Conservation (phyloP, 2,329 filamentous ascomycete species). For the Pseudogymnoascus sp. region DNA sequence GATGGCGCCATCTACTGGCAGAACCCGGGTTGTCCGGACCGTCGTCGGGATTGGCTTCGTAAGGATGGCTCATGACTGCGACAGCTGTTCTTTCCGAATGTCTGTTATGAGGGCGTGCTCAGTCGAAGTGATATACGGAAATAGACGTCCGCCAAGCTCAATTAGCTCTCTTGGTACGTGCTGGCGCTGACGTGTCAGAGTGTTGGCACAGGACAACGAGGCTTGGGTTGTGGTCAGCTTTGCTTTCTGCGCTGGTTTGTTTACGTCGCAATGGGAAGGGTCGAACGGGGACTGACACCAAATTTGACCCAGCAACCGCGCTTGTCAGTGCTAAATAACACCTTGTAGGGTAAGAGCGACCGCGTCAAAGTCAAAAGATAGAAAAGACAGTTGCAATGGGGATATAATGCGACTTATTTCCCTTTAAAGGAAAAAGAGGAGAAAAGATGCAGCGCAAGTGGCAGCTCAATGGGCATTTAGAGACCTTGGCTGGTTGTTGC, state of each 20-base stretch:
- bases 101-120: constrained; percentile 15
- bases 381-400: not conserved
- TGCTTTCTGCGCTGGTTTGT: not conserved
- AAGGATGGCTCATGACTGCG: constrained; percentile 20
- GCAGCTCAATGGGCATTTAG: not conserved
- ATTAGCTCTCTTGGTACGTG: not conserved
- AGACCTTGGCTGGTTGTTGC: not conserved
- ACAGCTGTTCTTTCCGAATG: constrained; percentile 21
- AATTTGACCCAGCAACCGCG: not conserved
- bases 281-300: not conserved
- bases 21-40: constrained; percentile 47
- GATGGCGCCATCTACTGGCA: constrained; percentile 52
- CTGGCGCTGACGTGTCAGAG: not conserved
- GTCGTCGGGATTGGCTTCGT: constrained; percentile 25
- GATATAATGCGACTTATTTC: not conserved
- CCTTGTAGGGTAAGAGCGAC: not conserved
- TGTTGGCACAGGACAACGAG: not conserved
- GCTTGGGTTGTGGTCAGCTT: not conserved
- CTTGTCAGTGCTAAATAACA: not conserved
- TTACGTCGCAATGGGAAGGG: not conserved
- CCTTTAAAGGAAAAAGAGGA: not conserved
- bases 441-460: not conserved
- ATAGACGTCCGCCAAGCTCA: not conserved
- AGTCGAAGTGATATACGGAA: not conserved
- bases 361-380: not conserved